Evolutionary conservation across 1,284 basidiomycete species (phyloP).

Genomic region (Blastosporella zonata): DNA sequence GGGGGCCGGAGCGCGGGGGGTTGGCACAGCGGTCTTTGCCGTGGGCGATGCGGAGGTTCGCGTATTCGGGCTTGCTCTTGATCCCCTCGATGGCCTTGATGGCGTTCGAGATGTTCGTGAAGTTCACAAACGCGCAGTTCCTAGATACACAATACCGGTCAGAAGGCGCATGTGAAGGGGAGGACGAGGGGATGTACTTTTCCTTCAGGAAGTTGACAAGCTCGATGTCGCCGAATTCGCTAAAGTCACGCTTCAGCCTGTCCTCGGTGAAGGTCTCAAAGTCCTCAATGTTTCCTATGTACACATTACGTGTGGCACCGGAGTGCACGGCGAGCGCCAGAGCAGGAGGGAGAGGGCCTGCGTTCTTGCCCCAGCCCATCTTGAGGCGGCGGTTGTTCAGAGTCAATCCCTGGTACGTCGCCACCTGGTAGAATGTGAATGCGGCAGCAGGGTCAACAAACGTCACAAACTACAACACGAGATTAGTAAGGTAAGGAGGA

Average conservation of each 20-base stretch:
- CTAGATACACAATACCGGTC: constrained; percentile 38
- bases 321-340: constrained; percentile 84
- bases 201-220: constrained; percentile 93
- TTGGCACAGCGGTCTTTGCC: constrained; percentile 95
- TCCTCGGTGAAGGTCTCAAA: constrained; percentile 87
- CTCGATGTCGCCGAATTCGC: constrained; percentile 92
- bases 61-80: constrained; percentile 83
- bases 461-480: constrained; percentile 69
- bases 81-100: constrained; percentile 95
- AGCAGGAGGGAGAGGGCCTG: constrained; percentile 78
- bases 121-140: constrained; percentile 95
- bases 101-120: constrained; percentile 85
- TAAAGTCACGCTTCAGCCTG: constrained; percentile 84
- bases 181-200: constrained; percentile 55
- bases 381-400: constrained; percentile 90
- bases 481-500: constrained; percentile 12
- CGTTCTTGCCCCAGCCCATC: constrained; percentile 94
- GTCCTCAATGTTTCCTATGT: constrained; percentile 91
- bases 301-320: constrained; percentile 92
- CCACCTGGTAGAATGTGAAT: constrained; percentile 88
- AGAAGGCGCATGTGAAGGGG: constrained; percentile 1
- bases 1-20: constrained; percentile 77
- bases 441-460: constrained; percentile 89
- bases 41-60: constrained; percentile 81
- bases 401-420: constrained; percentile 82